A percentile compares a stretch with the other conserved stretches of the same genome.
Evolutionary conservation across 2,329 filamentous ascomycete species (phyloP).

Genomic region (Calonectria naviculata): DNA sequence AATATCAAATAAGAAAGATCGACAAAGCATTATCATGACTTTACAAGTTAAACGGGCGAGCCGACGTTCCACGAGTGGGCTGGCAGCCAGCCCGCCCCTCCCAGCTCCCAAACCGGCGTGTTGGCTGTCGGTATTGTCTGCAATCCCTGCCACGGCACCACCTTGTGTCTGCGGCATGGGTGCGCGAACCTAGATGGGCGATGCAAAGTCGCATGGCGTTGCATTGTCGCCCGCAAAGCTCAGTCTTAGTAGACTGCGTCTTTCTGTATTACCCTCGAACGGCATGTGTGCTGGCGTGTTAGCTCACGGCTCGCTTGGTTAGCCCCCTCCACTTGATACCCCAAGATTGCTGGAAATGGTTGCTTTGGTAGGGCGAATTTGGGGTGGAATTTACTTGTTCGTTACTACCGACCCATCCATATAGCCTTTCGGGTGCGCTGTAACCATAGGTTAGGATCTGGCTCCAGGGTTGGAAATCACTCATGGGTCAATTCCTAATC

Average conservation of each 20-base stretch:
- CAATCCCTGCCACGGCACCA: neutral
- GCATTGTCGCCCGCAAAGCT: neutral
- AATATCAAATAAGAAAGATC: neutral
- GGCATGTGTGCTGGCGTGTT: neutral
- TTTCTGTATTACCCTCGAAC: no score
- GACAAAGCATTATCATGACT: neutral
- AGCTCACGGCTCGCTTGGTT: neutral
- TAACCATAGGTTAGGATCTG: neutral
- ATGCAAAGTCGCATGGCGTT: neutral
- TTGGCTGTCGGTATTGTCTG: neutral
- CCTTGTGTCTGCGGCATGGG: neutral
- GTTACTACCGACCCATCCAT: neutral
- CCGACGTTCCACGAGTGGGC: neutral
- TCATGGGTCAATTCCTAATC: neutral
- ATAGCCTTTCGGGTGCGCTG: neutral
- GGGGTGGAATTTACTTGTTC: neutral
- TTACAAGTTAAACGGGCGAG: neutral
- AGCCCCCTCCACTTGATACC: neutral
- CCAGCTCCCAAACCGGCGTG: neutral
- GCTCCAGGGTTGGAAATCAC: conserved; percentile 1
- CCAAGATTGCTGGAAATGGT: neutral
- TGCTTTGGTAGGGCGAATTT: neutral
- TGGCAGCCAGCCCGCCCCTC: neutral
- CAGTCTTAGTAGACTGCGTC: neutral
- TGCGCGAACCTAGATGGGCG: neutral